These are phyloP conservation scores for Phanerochaete carnosa DNA, from an alignment of 768 basidiomycete genomes.

Conservation along the genomic window DNA sequence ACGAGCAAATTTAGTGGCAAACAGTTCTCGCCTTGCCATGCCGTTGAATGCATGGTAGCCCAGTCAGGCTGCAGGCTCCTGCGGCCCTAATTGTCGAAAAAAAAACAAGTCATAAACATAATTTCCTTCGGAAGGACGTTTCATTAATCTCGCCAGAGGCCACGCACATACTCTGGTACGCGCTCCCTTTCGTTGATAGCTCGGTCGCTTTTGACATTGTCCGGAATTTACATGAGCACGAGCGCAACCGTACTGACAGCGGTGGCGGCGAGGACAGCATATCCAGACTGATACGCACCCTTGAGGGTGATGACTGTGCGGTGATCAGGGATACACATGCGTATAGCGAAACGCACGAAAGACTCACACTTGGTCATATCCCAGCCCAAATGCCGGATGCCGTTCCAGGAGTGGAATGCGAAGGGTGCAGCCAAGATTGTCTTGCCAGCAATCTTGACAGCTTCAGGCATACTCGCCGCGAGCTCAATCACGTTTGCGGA, in stretches of 20 bases:
- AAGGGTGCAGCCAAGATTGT: constrained; percentile 81
- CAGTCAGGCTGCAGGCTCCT: too few relatives aligned
- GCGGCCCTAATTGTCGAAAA: too few relatives aligned
- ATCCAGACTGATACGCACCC: constrained; percentile 77
- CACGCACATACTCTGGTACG: not conserved
- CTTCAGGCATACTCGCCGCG: constrained; percentile 68
- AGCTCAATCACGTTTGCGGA: constrained; percentile 73
- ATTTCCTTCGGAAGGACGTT: not conserved
- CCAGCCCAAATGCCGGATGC: constrained; percentile 88
- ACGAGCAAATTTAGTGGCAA: too few relatives aligned
- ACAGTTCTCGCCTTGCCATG: too few relatives aligned
- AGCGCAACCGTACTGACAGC: constrained; percentile 72
- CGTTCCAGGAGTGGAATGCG: constrained; percentile 89
- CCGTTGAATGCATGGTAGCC: too few relatives aligned
- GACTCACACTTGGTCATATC: constrained; percentile 84
- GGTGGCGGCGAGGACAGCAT: constrained; percentile 78
- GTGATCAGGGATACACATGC: not conserved
- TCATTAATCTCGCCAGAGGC: not conserved
- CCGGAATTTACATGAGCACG: constrained; percentile 40
- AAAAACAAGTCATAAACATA: too few relatives aligned
- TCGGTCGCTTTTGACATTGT: not conserved
- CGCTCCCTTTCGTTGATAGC: not conserved
- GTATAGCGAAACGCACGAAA: not conserved
- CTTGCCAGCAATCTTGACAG: constrained; percentile 75
- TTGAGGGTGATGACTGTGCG: constrained; percentile 72